phyloP scores from a whole-genome alignment of 495 filamentous ascomycete genomes.

The Thermochaetoides thermophila region DNA sequence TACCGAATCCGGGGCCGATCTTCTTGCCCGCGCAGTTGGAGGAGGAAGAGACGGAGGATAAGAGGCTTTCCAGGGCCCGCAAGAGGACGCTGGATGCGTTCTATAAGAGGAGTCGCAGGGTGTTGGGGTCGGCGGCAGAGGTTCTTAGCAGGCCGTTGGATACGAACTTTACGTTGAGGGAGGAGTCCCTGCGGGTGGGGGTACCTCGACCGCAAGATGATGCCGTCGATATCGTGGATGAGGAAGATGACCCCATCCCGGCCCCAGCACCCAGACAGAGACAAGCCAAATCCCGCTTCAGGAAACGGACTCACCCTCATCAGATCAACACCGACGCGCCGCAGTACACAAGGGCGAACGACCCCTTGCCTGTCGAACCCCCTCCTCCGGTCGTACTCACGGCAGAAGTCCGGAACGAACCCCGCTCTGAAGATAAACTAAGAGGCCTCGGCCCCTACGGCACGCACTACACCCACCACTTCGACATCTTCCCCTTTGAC shows the following conservation, averaged over 20 bases:
- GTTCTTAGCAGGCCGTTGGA: too few relatives aligned
- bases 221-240: not conserved
- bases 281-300: constrained; percentile 27
- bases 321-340: constrained; percentile 35
- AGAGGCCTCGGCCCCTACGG: constrained; percentile 43
- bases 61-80: constrained; percentile 19
- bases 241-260: constrained; percentile 14
- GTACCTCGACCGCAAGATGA: too few relatives aligned
- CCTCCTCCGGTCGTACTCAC: too few relatives aligned
- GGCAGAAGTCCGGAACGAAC: too few relatives aligned
- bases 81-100: constrained; percentile 35
- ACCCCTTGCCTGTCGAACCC: constrained; percentile 26
- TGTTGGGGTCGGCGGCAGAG: too few relatives aligned
- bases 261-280: constrained; percentile 15
- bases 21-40: constrained; percentile 36
- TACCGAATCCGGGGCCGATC: too few relatives aligned
- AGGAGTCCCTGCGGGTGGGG: too few relatives aligned
- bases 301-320: constrained; percentile 36
- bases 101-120: constrained; percentile 30
- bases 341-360: constrained; percentile 33
- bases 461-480: constrained; percentile 57
- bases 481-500: constrained; percentile 53
- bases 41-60: constrained; percentile 18
- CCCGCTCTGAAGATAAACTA: constrained; percentile 25
- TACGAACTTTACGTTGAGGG: constrained; percentile 2